Base-by-base conservation (phyloP, 495 filamentous ascomycete species). In the Talaromyces adpressus region DNA sequence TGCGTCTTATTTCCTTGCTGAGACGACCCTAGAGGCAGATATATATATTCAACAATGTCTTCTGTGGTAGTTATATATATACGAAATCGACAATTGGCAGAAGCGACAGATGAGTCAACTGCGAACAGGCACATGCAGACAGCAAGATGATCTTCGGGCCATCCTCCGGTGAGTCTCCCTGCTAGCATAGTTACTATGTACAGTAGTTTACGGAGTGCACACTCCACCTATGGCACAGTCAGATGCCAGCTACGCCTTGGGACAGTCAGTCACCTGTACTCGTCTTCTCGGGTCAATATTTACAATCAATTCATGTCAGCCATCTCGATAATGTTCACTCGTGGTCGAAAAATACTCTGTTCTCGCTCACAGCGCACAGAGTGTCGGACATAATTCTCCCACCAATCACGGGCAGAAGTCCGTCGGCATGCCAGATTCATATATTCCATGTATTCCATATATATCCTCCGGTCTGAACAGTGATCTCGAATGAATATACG, bases 321-420 rank as follows among this genome's bases (percentile, higher is more conserved):
- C 18, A 20, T 18, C 45, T 18, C 18, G 18, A 49, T 49, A 41
- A 16, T 36, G 14, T 16, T 41, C 11, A 49, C 45, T 18, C 6
- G 45, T 49, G 16, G 4, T 47, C 41, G 22, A 5, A 54, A 69
- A 69, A 69, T 70, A 64, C 57, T 47, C 54, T 62, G 57, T 59
- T 14, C 47, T 61, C 45, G 67, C 54, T 32, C 61, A 59, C 45
- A 14, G 51, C 64, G 30, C 63, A 61, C 63, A 61, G 65, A 56
- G 65, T 56, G 62, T 59, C 64, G 61, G 62, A 67, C 61, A 52
- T 63, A 27, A 64, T 69, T 70, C 63, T 71, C 71, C 73, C 75
- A 73, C 73, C 75, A 77, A 77, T 77, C 36, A 69, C n/a, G 27
- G 22, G 20, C 27, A 11, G 16, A 3, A 14, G 20, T 14, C 51